A percentile compares a stretch with the other conserved stretches of the same genome.
These are phyloP conservation scores for Acer campestre DNA, from an alignment of 345 rosid species.

Conservation along the genomic window DNA sequence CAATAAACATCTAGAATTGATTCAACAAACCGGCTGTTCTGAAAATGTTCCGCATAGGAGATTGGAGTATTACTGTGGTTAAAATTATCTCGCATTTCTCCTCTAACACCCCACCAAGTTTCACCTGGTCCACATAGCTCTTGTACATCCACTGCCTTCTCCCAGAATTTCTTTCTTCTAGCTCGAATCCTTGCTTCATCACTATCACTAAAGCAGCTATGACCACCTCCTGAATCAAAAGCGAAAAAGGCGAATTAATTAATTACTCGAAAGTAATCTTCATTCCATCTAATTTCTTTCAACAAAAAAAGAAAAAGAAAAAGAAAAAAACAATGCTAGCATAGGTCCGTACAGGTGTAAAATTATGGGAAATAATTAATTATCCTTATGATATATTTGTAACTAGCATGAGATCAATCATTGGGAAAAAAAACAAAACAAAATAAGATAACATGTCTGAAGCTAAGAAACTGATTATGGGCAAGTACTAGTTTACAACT, in stretches of 20 bases:
- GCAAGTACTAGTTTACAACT: not conserved
- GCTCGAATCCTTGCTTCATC: conserved; percentile 88
- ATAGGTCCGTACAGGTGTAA: not conserved
- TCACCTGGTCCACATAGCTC: conserved; percentile 84
- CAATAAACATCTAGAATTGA: conserved; percentile 84
- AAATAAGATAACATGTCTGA: not conserved
- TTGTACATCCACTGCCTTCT: conserved; percentile 79
- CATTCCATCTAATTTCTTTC: not conserved
- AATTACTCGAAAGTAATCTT: not conserved
- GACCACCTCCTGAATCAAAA: conserved; percentile 83
- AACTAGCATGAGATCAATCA: not conserved
- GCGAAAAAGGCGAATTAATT: not conserved
- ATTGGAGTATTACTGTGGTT: conserved; percentile 73
- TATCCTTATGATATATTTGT: not conserved
- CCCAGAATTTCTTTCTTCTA: conserved; percentile 91
- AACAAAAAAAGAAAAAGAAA: too few relatives aligned
- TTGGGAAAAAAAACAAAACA: not conserved
- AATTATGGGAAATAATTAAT: not conserved
- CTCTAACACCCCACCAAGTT: conserved; percentile 98
- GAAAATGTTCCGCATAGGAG: conserved; percentile 74
- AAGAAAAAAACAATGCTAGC: not conserved
- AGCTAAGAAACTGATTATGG: not conserved
- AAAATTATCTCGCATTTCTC: conserved; percentile 87
- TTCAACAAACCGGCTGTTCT: conserved; percentile 83
- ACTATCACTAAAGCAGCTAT: conserved; percentile 88